These are phyloP conservation scores for Penicillium sp. DNA, from an alignment of 2,329 filamentous ascomycete genomes.

Conservation along the genomic window DNA sequence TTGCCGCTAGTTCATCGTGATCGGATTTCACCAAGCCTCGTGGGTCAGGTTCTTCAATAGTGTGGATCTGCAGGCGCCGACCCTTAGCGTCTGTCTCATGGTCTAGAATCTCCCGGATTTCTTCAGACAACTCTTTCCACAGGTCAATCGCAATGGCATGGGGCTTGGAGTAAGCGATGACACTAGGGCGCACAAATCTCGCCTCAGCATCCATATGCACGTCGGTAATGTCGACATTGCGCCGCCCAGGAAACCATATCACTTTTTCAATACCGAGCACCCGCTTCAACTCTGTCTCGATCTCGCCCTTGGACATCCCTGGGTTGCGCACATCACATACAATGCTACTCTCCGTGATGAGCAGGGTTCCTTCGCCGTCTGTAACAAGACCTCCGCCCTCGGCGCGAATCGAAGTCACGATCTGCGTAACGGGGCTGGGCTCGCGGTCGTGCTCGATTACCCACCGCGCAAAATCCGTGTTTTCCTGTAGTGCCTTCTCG, in stretches of 20 bases:
- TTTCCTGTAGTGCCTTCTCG: conserved; percentile 12
- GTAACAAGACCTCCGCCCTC: conserved; percentile 31
- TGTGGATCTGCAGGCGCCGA: conserved; percentile 22
- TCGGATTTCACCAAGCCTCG: conserved; percentile 7
- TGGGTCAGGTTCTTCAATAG: conserved; percentile 26
- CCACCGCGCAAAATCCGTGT: conserved; percentile 17
- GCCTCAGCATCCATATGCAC: conserved; percentile 30
- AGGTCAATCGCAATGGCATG: conserved; percentile 8
- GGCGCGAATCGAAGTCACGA: conserved; percentile 20
- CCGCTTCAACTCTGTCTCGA: conserved; percentile 26
- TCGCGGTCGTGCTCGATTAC: conserved; percentile 17
- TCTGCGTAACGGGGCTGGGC: conserved; percentile 12
- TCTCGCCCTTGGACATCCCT: conserved; percentile 19
- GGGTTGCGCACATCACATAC: conserved; percentile 30
- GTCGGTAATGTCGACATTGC: conserved; percentile 31
- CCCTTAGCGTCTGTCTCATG: conserved; percentile 26
- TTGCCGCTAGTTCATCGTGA: conserved; percentile 22
- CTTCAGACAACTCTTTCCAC: conserved; percentile 21
- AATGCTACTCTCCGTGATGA: conserved; percentile 32
- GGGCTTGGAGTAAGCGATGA: conserved; percentile 26
- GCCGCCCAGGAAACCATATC: conserved; percentile 31
- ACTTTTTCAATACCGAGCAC: conserved; percentile 29
- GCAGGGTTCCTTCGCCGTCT: conserved; percentile 34
- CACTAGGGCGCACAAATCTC: conserved; percentile 28
- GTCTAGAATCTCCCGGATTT: conserved; percentile 21